Base-by-base conservation (phyloP, 345 rosid genomes). In the Eucalyptus albens region DNA sequence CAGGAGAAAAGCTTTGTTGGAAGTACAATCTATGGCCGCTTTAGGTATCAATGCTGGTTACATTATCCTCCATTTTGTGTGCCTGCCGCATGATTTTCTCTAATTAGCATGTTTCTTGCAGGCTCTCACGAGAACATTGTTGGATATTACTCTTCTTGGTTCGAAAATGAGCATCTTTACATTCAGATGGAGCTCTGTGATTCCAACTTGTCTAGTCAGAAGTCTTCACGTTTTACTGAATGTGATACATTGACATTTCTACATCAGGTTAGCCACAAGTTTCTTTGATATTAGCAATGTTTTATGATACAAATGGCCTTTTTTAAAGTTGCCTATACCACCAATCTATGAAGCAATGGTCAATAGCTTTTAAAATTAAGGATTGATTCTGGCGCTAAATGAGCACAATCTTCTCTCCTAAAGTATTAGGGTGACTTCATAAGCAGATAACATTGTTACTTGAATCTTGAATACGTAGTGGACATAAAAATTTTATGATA, bases 21-120 rank as follows among this genome's bases (percentile, higher is more conserved):
- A 98, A 95, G 99, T 96, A 90, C 99, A 98, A 93, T 96, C 97
- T 91, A 88, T 96, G 94, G 99, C 99, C 50, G 99, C 99, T 89
- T 90, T 96, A 92, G 99, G 99, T 98, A 90, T 93, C 92, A 88
- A 42, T 72, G 85, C 15, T 19, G 85, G 65, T n/a, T 55, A 47
- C 44, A 81, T 49, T 60, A 51, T 69, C 59, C 72, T 22, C n/a
- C n/a, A 50, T 9, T 65, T 67, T 40, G 42, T 49, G 17, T 87
- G 13, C 16, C 83, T 87, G 50, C 33, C 0, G 50, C 42, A 33
- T 13, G 40, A 16, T 24, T 29, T 15, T 83, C n/a, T 80, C 87
- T 55, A 56, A 87, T 17, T 33, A 53, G 15, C 37, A 29, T 69
- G 26, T 92, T 89, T 82, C 51, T 82, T 53, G 19, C 89, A 97